Evolutionary conservation across 2,329 filamentous ascomycete genomes (phyloP).

Genomic region (Trichoderma sp.): DNA sequence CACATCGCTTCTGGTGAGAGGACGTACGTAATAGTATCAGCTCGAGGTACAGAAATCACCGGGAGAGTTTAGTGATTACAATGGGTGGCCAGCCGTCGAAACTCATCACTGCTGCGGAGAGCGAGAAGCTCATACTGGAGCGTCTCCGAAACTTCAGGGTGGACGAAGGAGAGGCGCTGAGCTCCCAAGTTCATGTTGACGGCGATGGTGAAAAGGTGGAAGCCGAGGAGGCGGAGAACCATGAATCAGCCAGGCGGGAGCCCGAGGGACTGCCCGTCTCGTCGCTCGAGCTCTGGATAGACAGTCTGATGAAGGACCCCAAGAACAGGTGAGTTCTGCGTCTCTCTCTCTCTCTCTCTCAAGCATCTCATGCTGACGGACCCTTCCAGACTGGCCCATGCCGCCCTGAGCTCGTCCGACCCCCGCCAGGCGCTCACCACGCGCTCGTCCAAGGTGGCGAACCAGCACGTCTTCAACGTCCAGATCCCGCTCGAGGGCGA

Average conservation of each 20-base stretch:
- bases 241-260: conserved; percentile 31
- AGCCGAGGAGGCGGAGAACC: conserved; percentile 33
- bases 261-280: conserved; percentile 55
- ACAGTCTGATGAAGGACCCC: conserved; percentile 62
- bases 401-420: conserved; percentile 69
- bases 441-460: conserved; percentile 62
- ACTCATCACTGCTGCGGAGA: conserved; percentile 35
- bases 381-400: conserved; percentile 66
- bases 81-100: conserved; percentile 54
- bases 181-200: conserved; percentile 42
- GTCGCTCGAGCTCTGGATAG: conserved; percentile 61
- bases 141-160: conserved; percentile 50
- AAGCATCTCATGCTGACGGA: background rate
- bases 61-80: background rate
- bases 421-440: conserved; percentile 68
- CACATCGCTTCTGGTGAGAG: background rate
- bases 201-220: conserved; percentile 33
- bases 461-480: conserved; percentile 82
- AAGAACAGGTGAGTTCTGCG: conserved; percentile 58
- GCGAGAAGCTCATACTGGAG: conserved; percentile 51
- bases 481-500: conserved; percentile 79
- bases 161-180: conserved; percentile 55
- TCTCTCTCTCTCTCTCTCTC: background rate
- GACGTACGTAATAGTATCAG: background rate
- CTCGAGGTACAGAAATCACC: too few relatives aligned